These are phyloP conservation scores for Floccularia luteovirens DNA, from an alignment of 768 basidiomycete genomes.

Conservation along the genomic window DNA sequence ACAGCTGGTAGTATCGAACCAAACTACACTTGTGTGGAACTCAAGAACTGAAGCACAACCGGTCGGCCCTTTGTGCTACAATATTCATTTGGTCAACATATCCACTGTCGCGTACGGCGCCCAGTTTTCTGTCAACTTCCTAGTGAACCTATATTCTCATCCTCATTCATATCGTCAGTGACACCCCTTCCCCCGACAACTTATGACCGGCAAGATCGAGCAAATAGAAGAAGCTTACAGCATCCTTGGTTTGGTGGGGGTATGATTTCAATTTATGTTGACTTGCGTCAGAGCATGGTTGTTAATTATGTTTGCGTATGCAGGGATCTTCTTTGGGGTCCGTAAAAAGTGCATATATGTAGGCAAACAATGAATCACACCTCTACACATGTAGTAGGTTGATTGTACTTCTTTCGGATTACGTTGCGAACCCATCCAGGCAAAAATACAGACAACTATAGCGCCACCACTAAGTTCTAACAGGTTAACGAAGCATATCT, in stretches of 20 bases:
- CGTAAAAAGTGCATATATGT: slow-evolving; percentile 65
- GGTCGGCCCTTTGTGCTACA: too few species aligned
- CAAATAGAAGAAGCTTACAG: slow-evolving; percentile 24
- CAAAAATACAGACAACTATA: slow-evolving; percentile 60
- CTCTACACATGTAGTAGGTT: too few species aligned
- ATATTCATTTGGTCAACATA: too few species aligned
- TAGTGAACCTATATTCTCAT: too few species aligned
- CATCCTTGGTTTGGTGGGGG: slow-evolving; percentile 49
- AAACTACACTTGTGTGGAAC: too few species aligned
- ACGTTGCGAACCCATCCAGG: slow-evolving; percentile 70
- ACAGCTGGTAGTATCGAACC: too few species aligned
- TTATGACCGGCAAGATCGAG: slow-evolving; percentile 6
- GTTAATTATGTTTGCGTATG: slow-evolving; percentile 5
- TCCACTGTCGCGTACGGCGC: too few species aligned
- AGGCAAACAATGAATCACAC: too few species aligned
- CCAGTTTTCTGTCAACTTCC: too few species aligned
- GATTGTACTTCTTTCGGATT: slow-evolving; percentile 30
- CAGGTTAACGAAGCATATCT: slow-evolving; percentile 52
- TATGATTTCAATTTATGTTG: slow-evolving; percentile 14
- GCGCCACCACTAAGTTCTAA: slow-evolving; percentile 67
- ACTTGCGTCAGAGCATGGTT: slow-evolving; percentile 2
- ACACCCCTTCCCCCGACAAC: slow-evolving; percentile 4
- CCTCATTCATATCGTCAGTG: too few species aligned
- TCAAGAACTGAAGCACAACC: too few species aligned
- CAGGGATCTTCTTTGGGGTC: slow-evolving; percentile 56